Base-by-base conservation (phyloP, 129 eudicot genomes). In the Apium graveolens region DNA sequence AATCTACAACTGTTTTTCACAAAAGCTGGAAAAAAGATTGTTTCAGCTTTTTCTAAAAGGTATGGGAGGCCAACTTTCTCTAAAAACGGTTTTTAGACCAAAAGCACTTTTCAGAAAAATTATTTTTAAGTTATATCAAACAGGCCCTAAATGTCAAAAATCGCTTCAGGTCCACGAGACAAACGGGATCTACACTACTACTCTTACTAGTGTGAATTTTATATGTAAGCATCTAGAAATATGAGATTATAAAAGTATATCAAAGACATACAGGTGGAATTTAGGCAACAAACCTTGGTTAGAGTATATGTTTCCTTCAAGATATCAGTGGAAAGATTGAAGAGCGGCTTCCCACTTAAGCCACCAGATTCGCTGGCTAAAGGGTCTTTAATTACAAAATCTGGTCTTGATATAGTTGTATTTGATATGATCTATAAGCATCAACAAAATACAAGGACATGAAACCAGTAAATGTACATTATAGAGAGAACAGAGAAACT, bases 311-410 rank as follows among this genome's bases (percentile, higher is more conserved):
- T 95, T 71, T 95, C 92, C 87, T 86, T 92, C 83, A 95, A 83
- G 49, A 95, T 84, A 79, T 83, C 55, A 14, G 97, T 95, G 70
- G 99, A 95, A 76, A 90, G 82, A 65, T 51, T 31, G n/a, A 95
- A 92, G 45, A 95, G 94, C 74, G 99, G 99, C 82, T 90, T 92
- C 78, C 99, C 99, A 84, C 99, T 95, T 72, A 95, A 87, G 86
- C 99, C 99, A 79, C 99, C 99, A 43, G 86, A 48, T 90, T 95
- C 99, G 74, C 86, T 51, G 14, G 97, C 87, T 74, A 89, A 78
- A 16, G 99, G 95, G 82, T 87, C 85, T 72, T 76, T 78, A 76
- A 74, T 84, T 53, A 81, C 94, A 60, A 83, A 37, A 62, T 88
- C 91, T 16, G 99, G 99, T 87, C 99, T 88, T 83, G 97, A 90